Base-by-base conservation (phyloP, 257 asterid species). In the Lavandula angustifolia region DNA sequence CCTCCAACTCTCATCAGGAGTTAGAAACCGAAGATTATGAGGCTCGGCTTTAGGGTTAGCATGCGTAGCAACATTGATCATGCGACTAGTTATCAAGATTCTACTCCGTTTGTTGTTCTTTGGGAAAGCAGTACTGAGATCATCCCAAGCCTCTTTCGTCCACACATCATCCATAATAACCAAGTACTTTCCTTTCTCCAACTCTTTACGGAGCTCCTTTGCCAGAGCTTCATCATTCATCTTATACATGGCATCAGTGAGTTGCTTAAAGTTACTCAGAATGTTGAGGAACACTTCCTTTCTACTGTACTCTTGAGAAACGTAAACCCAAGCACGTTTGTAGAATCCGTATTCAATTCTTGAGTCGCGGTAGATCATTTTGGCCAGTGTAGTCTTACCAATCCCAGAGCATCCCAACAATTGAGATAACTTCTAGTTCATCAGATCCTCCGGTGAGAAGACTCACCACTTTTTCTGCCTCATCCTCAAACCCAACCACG, bases 321-420 rank as follows among this genome's bases (percentile, higher is more conserved):
- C 76, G 16, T 78, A 74, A 9, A 79, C 82, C 83, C 86, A 86
- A 1, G 78, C 85, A 0, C 84, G 80, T 6, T 42, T 73, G 63
- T 66, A 60, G 79, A 82, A 87, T 11, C 80, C 76, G 5, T 64
- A 82, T 11, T 73, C 80, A 5, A 78, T 73, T 1, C 8, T 55
- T 12, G 76, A 76, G 46, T 80, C 84, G 51, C 82, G 77, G 6
- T 74, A 80, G 1, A 84, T 71, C 82, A 80, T 82, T 35, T 71
- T 82, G 13, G 91, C 95, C 17, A 84, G 52, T 1, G 91, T 87
- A n/a, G 91, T 84, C 75, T 87, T 80, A 9, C 91, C 95, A 10
- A 80, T 84, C 7, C 92, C 85, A 3, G 78, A n/a, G 79, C 80
- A 81, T 81, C 33, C 82, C 87, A 1, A 81, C 62, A 3, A 81